Evolutionary conservation across 1,139 yeast genomes (phyloP).

Genomic region (Petasospora fabianii): DNA sequence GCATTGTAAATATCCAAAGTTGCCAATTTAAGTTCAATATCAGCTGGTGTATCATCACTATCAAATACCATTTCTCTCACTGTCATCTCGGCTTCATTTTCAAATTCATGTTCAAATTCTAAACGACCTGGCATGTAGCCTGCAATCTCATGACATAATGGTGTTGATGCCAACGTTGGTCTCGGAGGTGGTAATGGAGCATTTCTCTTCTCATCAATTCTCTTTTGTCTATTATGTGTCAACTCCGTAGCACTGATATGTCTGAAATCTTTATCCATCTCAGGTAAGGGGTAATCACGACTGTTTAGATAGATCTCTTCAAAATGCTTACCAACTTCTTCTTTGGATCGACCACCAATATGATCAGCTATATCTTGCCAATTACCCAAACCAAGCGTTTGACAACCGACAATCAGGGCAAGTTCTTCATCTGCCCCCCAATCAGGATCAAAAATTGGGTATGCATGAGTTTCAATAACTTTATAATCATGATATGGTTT

Average conservation of each 20-base stretch:
- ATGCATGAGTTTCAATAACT: constrained; percentile 90
- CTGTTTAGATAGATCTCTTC: constrained; percentile 65
- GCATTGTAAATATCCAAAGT: constrained; percentile 87
- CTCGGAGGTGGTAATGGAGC: constrained; percentile 76
- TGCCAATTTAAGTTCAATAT: constrained; percentile 83
- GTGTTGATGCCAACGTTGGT: constrained; percentile 88
- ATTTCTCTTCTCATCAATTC: constrained; percentile 69
- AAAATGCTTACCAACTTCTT: constrained; percentile 87
- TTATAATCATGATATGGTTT: constrained; percentile 93
- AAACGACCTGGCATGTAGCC: constrained; percentile 98
- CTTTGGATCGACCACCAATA: constrained; percentile 87
- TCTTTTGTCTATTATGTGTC: constrained; percentile 58
- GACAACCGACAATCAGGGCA: constrained; percentile 84
- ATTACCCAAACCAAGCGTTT: constrained; percentile 86
- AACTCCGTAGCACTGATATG: constrained; percentile 64
- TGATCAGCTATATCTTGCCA: constrained; percentile 98
- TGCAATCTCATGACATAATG: constrained; percentile 94
- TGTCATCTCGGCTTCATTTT: constrained; percentile 92
- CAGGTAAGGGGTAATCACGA: constrained; percentile 75
- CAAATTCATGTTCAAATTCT: constrained; percentile 94
- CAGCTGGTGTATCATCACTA: constrained; percentile 84
- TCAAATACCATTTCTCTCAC: constrained; percentile 95
- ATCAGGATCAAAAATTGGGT: constrained; percentile 82
- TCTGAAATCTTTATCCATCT: constrained; percentile 65
- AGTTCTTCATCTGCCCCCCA: constrained; percentile 99